Conservation (phyloP, 2,329 filamentous ascomycete species). For the Lojkania enalia region DNA sequence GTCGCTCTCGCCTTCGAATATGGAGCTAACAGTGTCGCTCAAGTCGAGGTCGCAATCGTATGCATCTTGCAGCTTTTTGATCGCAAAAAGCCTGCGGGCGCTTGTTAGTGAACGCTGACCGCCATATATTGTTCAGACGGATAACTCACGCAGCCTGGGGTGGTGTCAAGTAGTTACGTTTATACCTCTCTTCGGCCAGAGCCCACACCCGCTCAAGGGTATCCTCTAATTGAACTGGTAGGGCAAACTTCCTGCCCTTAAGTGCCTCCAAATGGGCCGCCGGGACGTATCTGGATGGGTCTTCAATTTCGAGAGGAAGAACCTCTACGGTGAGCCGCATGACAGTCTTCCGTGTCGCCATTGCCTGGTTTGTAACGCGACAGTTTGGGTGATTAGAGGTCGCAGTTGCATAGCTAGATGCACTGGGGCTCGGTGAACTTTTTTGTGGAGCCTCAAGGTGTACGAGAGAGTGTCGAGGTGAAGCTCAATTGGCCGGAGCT, state of each 20-base stretch:
- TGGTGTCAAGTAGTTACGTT: slow-evolving; percentile 37
- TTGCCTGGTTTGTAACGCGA: neutral
- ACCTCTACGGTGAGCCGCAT: slow-evolving; percentile 38
- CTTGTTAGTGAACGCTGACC: slow-evolving; percentile 5
- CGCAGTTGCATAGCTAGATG: slow-evolving; percentile 8
- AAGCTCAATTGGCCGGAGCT: too few relatives aligned
- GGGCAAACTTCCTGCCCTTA: slow-evolving; percentile 42
- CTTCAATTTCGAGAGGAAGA: slow-evolving; percentile 28
- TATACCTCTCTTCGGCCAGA: slow-evolving; percentile 38
- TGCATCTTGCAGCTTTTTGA: slow-evolving; percentile 43
- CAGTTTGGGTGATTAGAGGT: neutral
- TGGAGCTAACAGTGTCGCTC: slow-evolving; percentile 38
- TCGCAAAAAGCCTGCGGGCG: slow-evolving; percentile 29
- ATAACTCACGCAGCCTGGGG: slow-evolving; percentile 24
- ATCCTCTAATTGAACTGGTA: slow-evolving; percentile 32
- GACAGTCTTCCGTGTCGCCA: slow-evolving; percentile 13
- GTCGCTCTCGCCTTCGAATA: slow-evolving; percentile 37
- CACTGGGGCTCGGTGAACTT: slow-evolving; percentile 2
- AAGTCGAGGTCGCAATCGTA: slow-evolving; percentile 43
- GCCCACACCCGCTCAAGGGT: slow-evolving; percentile 37
- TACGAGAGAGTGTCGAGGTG: too few relatives aligned
- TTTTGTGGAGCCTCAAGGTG: neutral
- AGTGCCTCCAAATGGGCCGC: slow-evolving; percentile 22
- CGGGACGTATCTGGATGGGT: slow-evolving; percentile 22
- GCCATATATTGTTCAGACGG: too few relatives aligned